Conservation (phyloP, 129 eudicot genomes). For the Daucus carota region DNA sequence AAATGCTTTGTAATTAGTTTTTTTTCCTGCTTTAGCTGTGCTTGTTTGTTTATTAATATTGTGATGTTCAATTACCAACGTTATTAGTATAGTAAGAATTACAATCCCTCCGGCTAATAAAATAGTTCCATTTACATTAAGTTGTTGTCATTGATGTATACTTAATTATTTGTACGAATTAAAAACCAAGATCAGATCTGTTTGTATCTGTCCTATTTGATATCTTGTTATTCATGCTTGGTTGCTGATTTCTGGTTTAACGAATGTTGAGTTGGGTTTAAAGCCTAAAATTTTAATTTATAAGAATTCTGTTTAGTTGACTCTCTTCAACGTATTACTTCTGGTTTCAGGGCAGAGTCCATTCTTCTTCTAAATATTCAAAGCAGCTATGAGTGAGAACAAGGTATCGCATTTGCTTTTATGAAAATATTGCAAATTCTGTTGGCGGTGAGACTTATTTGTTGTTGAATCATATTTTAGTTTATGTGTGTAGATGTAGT, state of each 20-base stretch:
- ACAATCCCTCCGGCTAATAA: neutral
- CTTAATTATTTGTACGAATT: neutral
- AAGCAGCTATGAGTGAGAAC: too few species aligned
- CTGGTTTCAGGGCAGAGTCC: too few species aligned
- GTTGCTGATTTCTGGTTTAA: neutral
- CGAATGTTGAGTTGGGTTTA: neutral
- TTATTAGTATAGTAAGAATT: neutral
- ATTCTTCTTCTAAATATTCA: too few species aligned
- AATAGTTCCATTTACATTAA: neutral
- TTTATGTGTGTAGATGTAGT: too few species aligned
- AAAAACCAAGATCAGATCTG: neutral
- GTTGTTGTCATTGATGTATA: neutral
- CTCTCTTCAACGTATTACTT: too few species aligned
- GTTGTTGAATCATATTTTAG: too few species aligned
- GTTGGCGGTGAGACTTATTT: too few species aligned
- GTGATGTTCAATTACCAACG: neutral
- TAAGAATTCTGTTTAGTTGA: neutral
- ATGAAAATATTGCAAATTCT: too few species aligned
- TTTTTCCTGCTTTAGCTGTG: neutral
- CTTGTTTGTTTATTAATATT: neutral
- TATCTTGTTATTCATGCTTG: neutral
- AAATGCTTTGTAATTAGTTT: neutral
- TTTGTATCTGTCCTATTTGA: neutral
- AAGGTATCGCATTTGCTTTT: too few species aligned
- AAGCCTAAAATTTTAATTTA: neutral